phyloP scores from a whole-genome alignment of 331 rosid species.

The Quercus tomentella region DNA sequence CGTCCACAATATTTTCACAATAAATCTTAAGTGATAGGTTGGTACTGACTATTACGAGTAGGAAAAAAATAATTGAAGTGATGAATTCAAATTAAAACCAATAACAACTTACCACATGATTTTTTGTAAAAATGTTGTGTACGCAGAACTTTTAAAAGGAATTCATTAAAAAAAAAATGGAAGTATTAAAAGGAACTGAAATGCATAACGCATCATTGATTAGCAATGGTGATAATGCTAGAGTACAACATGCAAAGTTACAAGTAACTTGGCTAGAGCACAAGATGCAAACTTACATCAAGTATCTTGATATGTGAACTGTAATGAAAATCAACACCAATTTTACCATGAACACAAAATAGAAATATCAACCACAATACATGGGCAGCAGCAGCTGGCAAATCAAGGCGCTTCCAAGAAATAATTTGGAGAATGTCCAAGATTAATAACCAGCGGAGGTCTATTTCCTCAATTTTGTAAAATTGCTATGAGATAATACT shows the following conservation, averaged over 20 bases:
- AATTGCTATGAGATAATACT: not conserved
- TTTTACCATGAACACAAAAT: not conserved
- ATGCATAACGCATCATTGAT: not conserved
- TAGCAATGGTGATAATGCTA: not conserved
- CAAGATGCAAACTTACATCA: not conserved
- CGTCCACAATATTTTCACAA: too few species aligned
- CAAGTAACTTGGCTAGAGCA: not conserved
- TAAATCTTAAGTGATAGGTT: fast-evolving
- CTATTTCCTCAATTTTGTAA: not conserved
- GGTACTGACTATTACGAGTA: too few species aligned
- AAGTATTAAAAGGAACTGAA: too few species aligned
- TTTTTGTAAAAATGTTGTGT: fast-evolving
- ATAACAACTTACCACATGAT: too few species aligned
- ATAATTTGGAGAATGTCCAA: not conserved
- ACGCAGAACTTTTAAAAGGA: fast-evolving
- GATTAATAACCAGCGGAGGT: not conserved
- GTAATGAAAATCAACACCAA: not conserved
- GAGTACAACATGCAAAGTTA: not conserved
- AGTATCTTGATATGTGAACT: not conserved
- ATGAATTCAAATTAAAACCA: fast-evolving
- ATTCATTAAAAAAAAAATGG: too few species aligned
- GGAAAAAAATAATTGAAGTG: too few species aligned
- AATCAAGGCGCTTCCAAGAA: conserved; percentile 2
- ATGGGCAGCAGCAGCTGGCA: not conserved
- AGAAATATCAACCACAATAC: not conserved